Evolutionary conservation across 1,284 basidiomycete species (phyloP).

Genomic region (Moniliella sp.): DNA sequence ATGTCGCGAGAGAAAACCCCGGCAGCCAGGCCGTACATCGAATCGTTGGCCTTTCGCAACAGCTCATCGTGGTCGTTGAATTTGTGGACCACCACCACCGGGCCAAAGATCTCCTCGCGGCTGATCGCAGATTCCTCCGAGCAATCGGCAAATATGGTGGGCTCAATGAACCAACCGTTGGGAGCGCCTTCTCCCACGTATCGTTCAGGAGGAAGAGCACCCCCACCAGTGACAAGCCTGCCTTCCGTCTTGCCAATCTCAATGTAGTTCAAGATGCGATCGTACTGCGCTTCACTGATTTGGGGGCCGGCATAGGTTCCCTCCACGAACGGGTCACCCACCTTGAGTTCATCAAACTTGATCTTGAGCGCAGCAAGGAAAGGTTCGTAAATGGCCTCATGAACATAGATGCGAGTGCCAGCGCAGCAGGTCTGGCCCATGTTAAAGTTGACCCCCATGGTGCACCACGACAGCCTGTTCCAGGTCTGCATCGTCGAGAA

Average conservation of each 20-base stretch:
- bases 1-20: slow-evolving; percentile 65
- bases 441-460: slow-evolving; percentile 1
- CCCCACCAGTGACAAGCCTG: slow-evolving; percentile 50
- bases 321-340: slow-evolving; percentile 58
- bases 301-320: slow-evolving; percentile 47
- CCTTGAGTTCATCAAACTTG: slow-evolving; percentile 36
- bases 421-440: slow-evolving; percentile 57
- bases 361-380: slow-evolving; percentile 1
- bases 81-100: slow-evolving; percentile 45
- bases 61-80: slow-evolving; percentile 42
- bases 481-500: slow-evolving; percentile 46
- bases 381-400: slow-evolving; percentile 39
- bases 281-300: slow-evolving; percentile 54
- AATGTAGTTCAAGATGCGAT: slow-evolving; percentile 77
- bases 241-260: slow-evolving; percentile 64
- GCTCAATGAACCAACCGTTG: slow-evolving; percentile 35
- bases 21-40: slow-evolving; percentile 60
- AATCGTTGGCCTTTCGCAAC: slow-evolving; percentile 56
- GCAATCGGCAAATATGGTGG: slow-evolving; percentile 39
- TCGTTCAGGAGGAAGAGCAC: slow-evolving; percentile 42
- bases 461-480: slow-evolving; percentile 37
- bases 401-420: slow-evolving; percentile 64
- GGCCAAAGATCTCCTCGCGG: slow-evolving; percentile 74
- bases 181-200: slow-evolving; percentile 42
- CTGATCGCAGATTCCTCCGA: slow-evolving; percentile 63